Percentiles rank a stretch among this genome's conserved stretches.
phyloP scores from a whole-genome alignment of 352 stramenopile genomes.

The Hyaloperonospora arabidopsidis region DNA sequence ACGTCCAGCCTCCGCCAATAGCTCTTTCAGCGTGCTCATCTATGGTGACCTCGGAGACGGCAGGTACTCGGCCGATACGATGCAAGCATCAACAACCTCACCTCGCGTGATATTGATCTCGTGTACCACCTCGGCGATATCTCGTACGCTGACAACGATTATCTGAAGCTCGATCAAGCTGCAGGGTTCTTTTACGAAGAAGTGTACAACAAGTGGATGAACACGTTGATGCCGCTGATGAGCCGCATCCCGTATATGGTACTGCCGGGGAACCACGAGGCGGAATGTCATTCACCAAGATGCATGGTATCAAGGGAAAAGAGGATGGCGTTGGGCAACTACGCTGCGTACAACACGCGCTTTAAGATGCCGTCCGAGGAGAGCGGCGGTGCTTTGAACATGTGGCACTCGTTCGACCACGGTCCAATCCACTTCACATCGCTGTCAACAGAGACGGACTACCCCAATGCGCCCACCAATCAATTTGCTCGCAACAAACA shows the following conservation, averaged over 20 bases:
- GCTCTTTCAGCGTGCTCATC: slow-evolving; percentile 40
- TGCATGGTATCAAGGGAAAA: slow-evolving; percentile 47
- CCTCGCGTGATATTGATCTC: slow-evolving; percentile 34
- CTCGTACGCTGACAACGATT: slow-evolving; percentile 36
- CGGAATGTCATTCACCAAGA: slow-evolving; percentile 69
- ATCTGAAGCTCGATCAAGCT: slow-evolving; percentile 17
- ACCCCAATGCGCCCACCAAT: slow-evolving; percentile 30
- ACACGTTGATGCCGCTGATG: slow-evolving; percentile 46
- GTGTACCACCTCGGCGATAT: slow-evolving; percentile 74
- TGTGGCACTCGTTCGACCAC: slow-evolving; percentile 88
- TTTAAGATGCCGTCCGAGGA: slow-evolving; percentile 83
- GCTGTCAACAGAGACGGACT: slow-evolving; percentile 79
- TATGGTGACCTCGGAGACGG: slow-evolving; percentile 52
- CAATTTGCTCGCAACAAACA: not conserved
- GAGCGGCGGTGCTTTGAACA: slow-evolving; percentile 51
- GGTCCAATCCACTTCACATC: slow-evolving; percentile 74
- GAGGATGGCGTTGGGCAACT: slow-evolving; percentile 62
- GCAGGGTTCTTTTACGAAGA: slow-evolving; percentile 82
- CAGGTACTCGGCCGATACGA: slow-evolving; percentile 30
- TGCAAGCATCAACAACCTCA: slow-evolving; percentile 33
- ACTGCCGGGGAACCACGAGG: slow-evolving; percentile 80
- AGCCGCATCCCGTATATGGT: slow-evolving; percentile 78
- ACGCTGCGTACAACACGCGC: slow-evolving; percentile 74
- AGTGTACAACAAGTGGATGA: slow-evolving; percentile 83
- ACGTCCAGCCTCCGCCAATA: slow-evolving; percentile 15